Base-by-base conservation (phyloP, 345 rosid species). In the Schrenkiella parvula region DNA sequence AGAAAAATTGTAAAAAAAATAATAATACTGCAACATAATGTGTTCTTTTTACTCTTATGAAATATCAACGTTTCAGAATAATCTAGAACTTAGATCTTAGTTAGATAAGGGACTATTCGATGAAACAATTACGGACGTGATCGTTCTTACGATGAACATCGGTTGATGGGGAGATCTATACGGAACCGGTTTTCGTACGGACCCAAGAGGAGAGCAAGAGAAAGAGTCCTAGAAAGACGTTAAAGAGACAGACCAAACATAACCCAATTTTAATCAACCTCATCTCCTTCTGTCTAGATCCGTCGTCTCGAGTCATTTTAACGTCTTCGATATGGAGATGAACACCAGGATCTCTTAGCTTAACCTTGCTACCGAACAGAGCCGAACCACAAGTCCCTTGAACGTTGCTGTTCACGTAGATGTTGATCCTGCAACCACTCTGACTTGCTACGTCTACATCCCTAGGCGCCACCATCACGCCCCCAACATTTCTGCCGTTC, bases 401-500 rank as follows among this genome's bases (percentile, higher is more conserved):
- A 64, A 85, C 70, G 22, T 87, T 87, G 75, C 77, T 84, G 81
- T 87, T 87, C 59, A 83, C 68, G 52, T 81, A 82, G 34, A 87
- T 83, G 82, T 87, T 87, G 75, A 87, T 84, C 77, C 83, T 81
- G 60, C 81, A 74, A 71, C 80, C 82, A 55, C 79, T 70, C 25
- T 68, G 72, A 3, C 74, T 54, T 44, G 89, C 83, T 7, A 76
- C 63, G 3, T 76, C 25, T 14, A 60, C 39, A 57, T 79, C 84
- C 6, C 60, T 53, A 17, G 80, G 80, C 11, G 68, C 68, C 6
- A 77, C 77, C 97, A 88, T 86, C 31, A 86, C 62, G 0, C 95
- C 95, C 4, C 98, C 97, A 0, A 76, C 75, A 64, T 87, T 92
- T 55, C 79, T 84, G 43, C 93, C 96, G 18, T 82, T 81, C 55